Conservation (phyloP, 2,329 filamentous ascomycete genomes). For the Aspergillus hiratsukae region DNA sequence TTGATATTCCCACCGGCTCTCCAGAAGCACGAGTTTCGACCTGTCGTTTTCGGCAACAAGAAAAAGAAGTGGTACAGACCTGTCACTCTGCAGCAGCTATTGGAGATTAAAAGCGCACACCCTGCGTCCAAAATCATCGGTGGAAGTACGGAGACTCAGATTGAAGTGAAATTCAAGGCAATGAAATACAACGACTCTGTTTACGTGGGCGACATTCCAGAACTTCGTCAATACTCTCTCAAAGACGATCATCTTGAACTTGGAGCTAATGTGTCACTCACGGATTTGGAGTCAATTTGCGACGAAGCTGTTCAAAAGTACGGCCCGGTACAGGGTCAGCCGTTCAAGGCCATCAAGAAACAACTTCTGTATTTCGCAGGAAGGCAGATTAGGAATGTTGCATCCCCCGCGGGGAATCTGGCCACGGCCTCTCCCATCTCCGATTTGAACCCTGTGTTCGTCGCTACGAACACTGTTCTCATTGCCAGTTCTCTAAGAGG, state of each 20-base stretch:
- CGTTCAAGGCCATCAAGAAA: slow-evolving; percentile 87
- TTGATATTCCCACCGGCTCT: slow-evolving; percentile 88
- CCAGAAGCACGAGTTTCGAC: slow-evolving; percentile 74
- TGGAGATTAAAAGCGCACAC: slow-evolving; percentile 83
- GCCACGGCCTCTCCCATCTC: slow-evolving; percentile 95
- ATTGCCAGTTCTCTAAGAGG: slow-evolving; percentile 71
- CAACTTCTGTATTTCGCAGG: slow-evolving; percentile 94
- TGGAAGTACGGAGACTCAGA: slow-evolving; percentile 94
- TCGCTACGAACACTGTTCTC: slow-evolving; percentile 77
- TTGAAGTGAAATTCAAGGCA: slow-evolving; percentile 97
- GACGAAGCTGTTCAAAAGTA: slow-evolving; percentile 75
- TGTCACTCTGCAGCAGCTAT: slow-evolving; percentile 75
- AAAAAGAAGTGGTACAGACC: slow-evolving; percentile 90
- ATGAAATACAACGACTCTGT: slow-evolving; percentile 86
- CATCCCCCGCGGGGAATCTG: slow-evolving; percentile 89
- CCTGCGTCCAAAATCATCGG: slow-evolving; percentile 91
- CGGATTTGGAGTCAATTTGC: slow-evolving; percentile 83
- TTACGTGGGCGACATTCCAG: slow-evolving; percentile 87
- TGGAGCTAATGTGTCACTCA: slow-evolving; percentile 87
- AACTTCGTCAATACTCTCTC: slow-evolving; percentile 77
- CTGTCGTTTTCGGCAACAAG: slow-evolving; percentile 90
- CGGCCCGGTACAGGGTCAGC: slow-evolving; percentile 64
- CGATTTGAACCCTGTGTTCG: slow-evolving; percentile 89
- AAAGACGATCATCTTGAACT: slow-evolving; percentile 80
- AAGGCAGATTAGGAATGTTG: slow-evolving; percentile 94